These are phyloP conservation scores for Cenchrus americanus DNA, from an alignment of 176 grass and related monocot genomes.

Conservation along the genomic window DNA sequence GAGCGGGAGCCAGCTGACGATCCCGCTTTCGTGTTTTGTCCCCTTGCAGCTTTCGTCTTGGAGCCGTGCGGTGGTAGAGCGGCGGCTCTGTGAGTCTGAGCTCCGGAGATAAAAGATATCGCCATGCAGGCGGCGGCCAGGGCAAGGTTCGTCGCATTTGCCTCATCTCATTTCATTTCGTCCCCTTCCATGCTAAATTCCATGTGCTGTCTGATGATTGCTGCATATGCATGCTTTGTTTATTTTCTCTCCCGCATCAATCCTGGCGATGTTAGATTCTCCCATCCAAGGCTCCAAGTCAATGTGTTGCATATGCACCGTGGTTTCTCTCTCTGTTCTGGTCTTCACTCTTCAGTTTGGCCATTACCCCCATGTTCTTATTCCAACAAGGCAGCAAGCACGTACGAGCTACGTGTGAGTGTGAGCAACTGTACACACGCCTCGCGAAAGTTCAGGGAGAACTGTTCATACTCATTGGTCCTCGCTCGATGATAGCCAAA, in stretches of 20 bases:
- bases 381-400: neutral
- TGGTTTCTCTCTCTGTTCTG: neutral
- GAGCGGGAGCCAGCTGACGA: conserved; percentile 47
- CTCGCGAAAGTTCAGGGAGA: neutral
- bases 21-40: conserved; percentile 40
- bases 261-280: conserved; percentile 38
- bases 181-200: conserved; percentile 33
- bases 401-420: neutral
- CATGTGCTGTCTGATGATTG: conserved; percentile 50
- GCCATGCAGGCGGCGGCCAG: conserved; percentile 71
- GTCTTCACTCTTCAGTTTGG: neutral
- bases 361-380: conserved; percentile 16
- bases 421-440: conserved; percentile 11
- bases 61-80: neutral
- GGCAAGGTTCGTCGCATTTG: conserved; percentile 57
- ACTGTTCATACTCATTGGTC: conserved; percentile 11
- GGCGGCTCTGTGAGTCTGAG: conserved; percentile 22
- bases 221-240: conserved; percentile 36
- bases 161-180: conserved; percentile 17
- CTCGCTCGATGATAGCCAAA: neutral
- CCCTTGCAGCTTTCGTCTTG: conserved; percentile 45
- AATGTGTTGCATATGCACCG: conserved; percentile 29
- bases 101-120: conserved; percentile 43
- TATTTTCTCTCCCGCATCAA: conserved; percentile 10
- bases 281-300: conserved; percentile 42